phyloP scores from a whole-genome alignment of 2,329 filamentous ascomycete genomes.

The Lizonia empirigonia region DNA sequence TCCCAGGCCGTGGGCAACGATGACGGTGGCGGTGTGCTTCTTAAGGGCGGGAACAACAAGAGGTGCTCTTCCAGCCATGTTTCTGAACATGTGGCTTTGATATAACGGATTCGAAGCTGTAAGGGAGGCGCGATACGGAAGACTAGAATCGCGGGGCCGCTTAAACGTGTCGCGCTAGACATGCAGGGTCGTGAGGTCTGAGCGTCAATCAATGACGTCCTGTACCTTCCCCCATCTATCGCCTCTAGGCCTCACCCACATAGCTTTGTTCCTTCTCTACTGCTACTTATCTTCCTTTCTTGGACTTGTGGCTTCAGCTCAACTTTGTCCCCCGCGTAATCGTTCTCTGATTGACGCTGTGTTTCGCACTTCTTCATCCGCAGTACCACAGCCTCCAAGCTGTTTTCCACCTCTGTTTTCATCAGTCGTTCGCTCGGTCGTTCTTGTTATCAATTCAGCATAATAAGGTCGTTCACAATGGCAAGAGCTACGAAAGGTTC shows the following conservation, averaged over 20 bases:
- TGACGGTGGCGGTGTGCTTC: conserved; percentile 91
- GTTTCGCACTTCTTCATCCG: neutral
- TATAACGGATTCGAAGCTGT: neutral
- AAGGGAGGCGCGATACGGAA: conserved; percentile 4
- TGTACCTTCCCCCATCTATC: conserved; percentile 29
- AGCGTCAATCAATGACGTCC: conserved; percentile 44
- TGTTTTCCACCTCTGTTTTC: conserved; percentile 15
- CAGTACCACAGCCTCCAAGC: conserved; percentile 13
- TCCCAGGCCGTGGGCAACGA: conserved; percentile 90
- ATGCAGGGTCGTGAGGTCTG: conserved; percentile 33
- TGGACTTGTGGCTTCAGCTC: neutral
- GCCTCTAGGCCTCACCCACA: conserved; percentile 12
- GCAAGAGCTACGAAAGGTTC: conserved; percentile 41
- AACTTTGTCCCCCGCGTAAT: neutral
- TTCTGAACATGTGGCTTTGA: conserved; percentile 15
- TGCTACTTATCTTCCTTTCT: neutral
- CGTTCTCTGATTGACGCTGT: neutral
- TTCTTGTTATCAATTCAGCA: conserved; percentile 1
- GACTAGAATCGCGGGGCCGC: conserved; percentile 24
- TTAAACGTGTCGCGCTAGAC: conserved; percentile 23
- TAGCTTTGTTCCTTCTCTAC: conserved; percentile 6
- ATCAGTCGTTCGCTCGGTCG: conserved; percentile 5
- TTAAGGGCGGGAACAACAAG: conserved; percentile 79
- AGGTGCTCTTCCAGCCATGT: conserved; percentile 50
- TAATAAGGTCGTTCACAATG: conserved; percentile 29